A percentile compares a stretch with the other conserved stretches of the same genome.
These are phyloP conservation scores for Lentinula sp. DNA, from an alignment of 768 basidiomycete species.

Conservation along the genomic window DNA sequence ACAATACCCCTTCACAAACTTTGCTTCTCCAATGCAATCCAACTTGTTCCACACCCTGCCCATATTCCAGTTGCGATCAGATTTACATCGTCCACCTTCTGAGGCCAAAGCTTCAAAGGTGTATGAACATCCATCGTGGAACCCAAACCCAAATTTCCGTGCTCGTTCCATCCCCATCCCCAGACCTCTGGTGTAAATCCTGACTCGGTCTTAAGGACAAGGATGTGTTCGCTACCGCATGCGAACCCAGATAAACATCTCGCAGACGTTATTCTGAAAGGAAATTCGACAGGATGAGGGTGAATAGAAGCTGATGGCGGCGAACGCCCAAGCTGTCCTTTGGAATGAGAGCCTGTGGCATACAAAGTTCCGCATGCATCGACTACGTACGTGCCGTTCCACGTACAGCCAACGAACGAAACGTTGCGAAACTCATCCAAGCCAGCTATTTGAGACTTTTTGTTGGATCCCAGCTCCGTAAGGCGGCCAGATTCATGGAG, in stretches of 20 bases:
- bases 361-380: slow-evolving; percentile 20
- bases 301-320: neutral
- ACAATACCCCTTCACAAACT: neutral
- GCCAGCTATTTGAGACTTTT: slow-evolving; percentile 59
- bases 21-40: slow-evolving; percentile 24
- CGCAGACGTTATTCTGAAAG: slow-evolving; percentile 10
- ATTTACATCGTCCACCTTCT: neutral
- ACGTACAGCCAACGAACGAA: slow-evolving; percentile 51
- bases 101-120: slow-evolving; percentile 54
- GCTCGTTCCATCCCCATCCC: slow-evolving; percentile 99
- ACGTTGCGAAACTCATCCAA: slow-evolving; percentile 20
- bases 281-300: slow-evolving; percentile 15
- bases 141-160: slow-evolving; percentile 83
- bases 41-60: slow-evolving; percentile 31
- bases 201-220: slow-evolving; percentile 29
- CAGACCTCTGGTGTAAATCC: slow-evolving; percentile 39
- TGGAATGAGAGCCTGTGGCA: slow-evolving; percentile 49
- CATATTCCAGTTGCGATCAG: slow-evolving; percentile 11
- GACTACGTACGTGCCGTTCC: slow-evolving; percentile 67
- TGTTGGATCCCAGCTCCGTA: slow-evolving; percentile 59
- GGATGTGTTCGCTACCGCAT: slow-evolving; percentile 85
- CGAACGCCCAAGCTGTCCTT: slow-evolving; percentile 61
- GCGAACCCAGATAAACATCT: slow-evolving; percentile 33
- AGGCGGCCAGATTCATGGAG: slow-evolving; percentile 53
- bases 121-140: slow-evolving; percentile 43